Evolutionary conservation across 257 asterid species (phyloP).

Genomic region (Datura wrightii): DNA sequence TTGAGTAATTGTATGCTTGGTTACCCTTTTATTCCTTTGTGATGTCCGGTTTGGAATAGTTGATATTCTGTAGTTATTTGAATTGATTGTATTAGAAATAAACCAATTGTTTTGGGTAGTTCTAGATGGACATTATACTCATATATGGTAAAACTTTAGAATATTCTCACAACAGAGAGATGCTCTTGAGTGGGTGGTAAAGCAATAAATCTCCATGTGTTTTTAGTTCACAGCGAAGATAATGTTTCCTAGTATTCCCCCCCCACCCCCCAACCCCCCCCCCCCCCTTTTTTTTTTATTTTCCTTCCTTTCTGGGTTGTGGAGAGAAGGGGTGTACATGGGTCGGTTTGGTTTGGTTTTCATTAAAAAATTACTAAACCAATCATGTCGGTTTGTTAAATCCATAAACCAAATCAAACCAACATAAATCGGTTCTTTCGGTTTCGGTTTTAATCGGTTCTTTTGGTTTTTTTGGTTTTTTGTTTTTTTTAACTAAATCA

Average conservation of each 20-base stretch:
- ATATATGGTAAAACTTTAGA: background rate
- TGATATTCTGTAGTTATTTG: background rate
- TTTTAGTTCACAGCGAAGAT: background rate
- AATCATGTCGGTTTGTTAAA: too few relatives aligned
- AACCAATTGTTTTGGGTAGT: background rate
- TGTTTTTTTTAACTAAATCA: too few relatives aligned
- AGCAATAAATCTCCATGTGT: slow-evolving; percentile 15
- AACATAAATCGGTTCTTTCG: too few relatives aligned
- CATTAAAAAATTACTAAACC: too few relatives aligned
- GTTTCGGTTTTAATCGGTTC: too few relatives aligned
- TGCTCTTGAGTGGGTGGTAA: background rate
- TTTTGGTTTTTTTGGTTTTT: too few relatives aligned
- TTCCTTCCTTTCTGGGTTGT: background rate
- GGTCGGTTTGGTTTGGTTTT: too few relatives aligned
- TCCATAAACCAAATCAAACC: too few relatives aligned
- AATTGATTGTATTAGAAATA: background rate
- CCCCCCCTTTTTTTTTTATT: background rate
- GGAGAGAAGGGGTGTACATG: background rate
- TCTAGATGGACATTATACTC: background rate
- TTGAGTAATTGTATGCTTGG: background rate
- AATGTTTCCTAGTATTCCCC: background rate
- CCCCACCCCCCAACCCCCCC: background rate
- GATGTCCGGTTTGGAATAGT: background rate
- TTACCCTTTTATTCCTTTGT: background rate
- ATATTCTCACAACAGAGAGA: slow-evolving; percentile 20